A percentile compares a stretch with the other conserved stretches of the same genome.
Evolutionary conservation across 768 basidiomycete genomes (phyloP).

Genomic region (Serendipita vermifera): DNA sequence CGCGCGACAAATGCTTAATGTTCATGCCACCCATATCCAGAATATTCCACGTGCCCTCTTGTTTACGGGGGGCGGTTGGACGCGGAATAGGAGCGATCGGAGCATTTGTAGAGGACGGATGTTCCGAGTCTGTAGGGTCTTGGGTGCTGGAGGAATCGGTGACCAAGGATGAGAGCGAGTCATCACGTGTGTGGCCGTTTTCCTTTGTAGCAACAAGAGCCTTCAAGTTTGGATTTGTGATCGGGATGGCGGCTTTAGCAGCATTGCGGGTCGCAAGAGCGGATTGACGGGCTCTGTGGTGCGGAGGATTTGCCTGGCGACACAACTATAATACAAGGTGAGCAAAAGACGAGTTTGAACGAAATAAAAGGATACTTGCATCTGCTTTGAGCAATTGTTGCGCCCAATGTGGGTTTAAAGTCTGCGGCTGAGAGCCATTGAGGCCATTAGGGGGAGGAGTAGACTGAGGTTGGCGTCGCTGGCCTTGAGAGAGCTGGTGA

Average conservation of each 20-base stretch:
- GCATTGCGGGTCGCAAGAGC: slow-evolving; percentile 84
- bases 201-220: slow-evolving; percentile 32
- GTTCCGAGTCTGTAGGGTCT: slow-evolving; percentile 22
- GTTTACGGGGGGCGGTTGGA: slow-evolving; percentile 48
- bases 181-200: slow-evolving; percentile 22
- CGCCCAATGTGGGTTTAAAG: slow-evolving; percentile 76
- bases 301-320: slow-evolving; percentile 73
- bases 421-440: slow-evolving; percentile 3
- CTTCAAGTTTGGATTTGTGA: slow-evolving; percentile 74
- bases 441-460: slow-evolving; percentile 15
- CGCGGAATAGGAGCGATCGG: slow-evolving; percentile 57
- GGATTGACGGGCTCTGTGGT: slow-evolving; percentile 90
- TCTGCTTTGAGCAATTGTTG: slow-evolving; percentile 87
- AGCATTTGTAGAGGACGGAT: slow-evolving; percentile 64
- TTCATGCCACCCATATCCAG: slow-evolving; percentile 94
- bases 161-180: slow-evolving; percentile 23
- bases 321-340: slow-evolving; percentile 42
- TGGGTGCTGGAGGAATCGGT: slow-evolving; percentile 19
- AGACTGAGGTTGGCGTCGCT: slow-evolving; percentile 33
- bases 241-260: slow-evolving; percentile 77
- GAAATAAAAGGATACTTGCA: slow-evolving; percentile 36
- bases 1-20: slow-evolving; percentile 75
- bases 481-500: slow-evolving; percentile 58
- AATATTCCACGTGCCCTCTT: slow-evolving; percentile 73
- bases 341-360: slow-evolving; percentile 15